phyloP scores from a whole-genome alignment of 1,284 basidiomycete genomes.

The Xanthoconium separans region DNA sequence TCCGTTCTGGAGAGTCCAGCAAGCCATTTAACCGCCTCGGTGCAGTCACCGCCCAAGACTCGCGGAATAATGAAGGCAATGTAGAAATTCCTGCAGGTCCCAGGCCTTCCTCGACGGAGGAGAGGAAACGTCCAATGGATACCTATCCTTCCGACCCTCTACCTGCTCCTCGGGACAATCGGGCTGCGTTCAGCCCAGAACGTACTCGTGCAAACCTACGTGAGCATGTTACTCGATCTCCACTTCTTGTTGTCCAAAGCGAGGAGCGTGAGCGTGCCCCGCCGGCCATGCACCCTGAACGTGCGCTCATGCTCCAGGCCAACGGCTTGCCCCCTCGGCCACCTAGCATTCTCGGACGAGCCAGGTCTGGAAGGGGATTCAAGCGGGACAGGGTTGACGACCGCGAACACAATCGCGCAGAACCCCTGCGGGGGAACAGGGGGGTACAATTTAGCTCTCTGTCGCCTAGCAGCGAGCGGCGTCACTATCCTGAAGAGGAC shows the following conservation, averaged over 20 bases:
- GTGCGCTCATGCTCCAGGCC: constrained; percentile 30
- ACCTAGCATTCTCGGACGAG: constrained; percentile 12
- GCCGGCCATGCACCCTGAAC: constrained; percentile 32
- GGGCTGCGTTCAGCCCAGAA: constrained; percentile 7
- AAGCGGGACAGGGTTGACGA: constrained; percentile 27
- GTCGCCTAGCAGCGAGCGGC: constrained; percentile 20
- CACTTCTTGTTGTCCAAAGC: background rate
- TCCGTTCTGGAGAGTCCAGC: constrained; percentile 8
- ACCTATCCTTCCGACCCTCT: constrained; percentile 5
- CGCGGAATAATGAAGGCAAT: constrained; percentile 4
- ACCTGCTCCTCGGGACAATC: constrained; percentile 7
- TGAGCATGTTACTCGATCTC: constrained; percentile 7
- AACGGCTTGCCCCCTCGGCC: constrained; percentile 33
- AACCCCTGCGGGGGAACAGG: constrained; percentile 17
- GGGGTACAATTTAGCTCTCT: constrained; percentile 1
- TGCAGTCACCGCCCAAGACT: background rate
- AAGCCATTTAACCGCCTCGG: constrained; percentile 1
- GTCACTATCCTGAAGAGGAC: constrained; percentile 19
- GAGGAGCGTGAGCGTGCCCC: constrained; percentile 12
- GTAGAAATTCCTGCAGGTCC: constrained; percentile 9
- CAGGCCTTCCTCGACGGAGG: constrained; percentile 3
- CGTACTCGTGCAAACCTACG: constrained; percentile 10
- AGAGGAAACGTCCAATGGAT: constrained; percentile 10
- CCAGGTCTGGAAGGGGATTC: constrained; percentile 12
- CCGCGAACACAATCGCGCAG: constrained; percentile 19